Base-by-base conservation (phyloP, 352 stramenopile genomes). In the Phytophthora chlamydospora region DNA sequence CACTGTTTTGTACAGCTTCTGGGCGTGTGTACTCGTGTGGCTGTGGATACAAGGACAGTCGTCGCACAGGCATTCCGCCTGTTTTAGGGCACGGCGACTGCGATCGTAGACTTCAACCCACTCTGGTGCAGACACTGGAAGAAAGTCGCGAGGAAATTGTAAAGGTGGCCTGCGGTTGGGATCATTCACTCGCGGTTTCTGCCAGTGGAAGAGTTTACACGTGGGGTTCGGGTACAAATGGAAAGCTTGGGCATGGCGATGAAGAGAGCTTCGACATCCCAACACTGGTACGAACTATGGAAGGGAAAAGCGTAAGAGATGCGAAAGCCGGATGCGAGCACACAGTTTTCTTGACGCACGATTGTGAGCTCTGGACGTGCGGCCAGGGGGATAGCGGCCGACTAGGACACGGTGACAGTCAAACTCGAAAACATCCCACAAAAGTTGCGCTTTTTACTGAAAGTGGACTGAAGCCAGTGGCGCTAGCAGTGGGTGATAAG, bases 41-140 rank as follows among this genome's bases (percentile, higher is more conserved):
- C 7, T 90, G 84, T 9, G 87, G 87, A 12, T 95, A 95, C 63
- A 95, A 95, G 27, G 87, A 95, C 44, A 93, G 83, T 58, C 72
- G 87, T 10, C 73, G 85, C n/a, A 73, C 81, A 12, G 85, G 85
- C 2, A 85, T 94, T 33, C 87, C 87, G 12, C 87, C 87, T n/a
- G 87, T 95, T 3, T 54, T 95, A 19, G 87, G 87, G 0, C 80
- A 90, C 44, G 81, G 85, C 6, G 83, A 91, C 48, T 88, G 66
- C 40, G 83, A 94, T 39, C 80, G 80, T 16, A 70, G 83, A 12
- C 61, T 88, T 10, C 88, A 83, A 49, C 83, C 85, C 0, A 73
- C 83, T 8, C 39, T 84, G 6, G 56, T 94, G 33, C 74, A 85
- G 48, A 12, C 42, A 0, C 74, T 94, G 17, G 55, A 81, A 1